Evolutionary conservation across 495 filamentous ascomycete genomes (phyloP).

Genomic region (Hypoxylon intermedium): DNA sequence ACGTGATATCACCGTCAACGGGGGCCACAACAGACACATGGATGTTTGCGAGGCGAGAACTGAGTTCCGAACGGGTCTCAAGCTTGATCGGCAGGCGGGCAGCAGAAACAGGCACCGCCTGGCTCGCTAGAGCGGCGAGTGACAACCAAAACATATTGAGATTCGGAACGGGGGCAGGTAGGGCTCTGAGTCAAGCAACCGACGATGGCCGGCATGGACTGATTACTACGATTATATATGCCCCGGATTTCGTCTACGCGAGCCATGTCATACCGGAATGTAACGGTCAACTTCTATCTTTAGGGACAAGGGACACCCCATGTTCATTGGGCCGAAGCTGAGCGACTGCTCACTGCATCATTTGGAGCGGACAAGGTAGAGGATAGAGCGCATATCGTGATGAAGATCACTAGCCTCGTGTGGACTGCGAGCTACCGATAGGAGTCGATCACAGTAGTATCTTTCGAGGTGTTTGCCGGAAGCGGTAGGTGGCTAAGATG

Average conservation of each 20-base stretch:
- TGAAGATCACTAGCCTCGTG: slow-evolving; percentile 14
- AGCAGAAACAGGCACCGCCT: slow-evolving; percentile 12
- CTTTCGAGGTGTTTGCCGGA: slow-evolving; percentile 20
- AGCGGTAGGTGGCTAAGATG: slow-evolving; percentile 32
- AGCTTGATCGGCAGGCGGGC: slow-evolving; percentile 45
- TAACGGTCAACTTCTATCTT: not conserved
- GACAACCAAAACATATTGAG: slow-evolving; percentile 28
- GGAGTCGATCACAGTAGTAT: slow-evolving; percentile 21
- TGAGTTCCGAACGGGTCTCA: slow-evolving; percentile 45
- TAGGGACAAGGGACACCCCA: slow-evolving; percentile 4
- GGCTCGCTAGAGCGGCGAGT: slow-evolving; percentile 26
- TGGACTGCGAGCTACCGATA: slow-evolving; percentile 9
- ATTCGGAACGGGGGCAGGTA: not conserved
- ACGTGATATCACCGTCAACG: slow-evolving; percentile 41
- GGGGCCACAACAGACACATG: slow-evolving; percentile 45
- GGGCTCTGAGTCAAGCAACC: not conserved
- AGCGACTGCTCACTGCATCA: slow-evolving; percentile 8
- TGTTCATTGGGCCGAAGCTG: slow-evolving; percentile 2
- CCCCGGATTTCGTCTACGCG: not conserved
- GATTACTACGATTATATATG: slow-evolving; percentile 17
- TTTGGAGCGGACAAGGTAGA: slow-evolving; percentile 7
- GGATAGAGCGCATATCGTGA: slow-evolving; percentile 10
- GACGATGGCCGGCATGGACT: slow-evolving; percentile 1
- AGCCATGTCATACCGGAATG: not conserved
- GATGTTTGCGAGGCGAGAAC: slow-evolving; percentile 54